Conservation (phyloP, 371 early-diverging fungal genomes). For the Mucor velutinosus region DNA sequence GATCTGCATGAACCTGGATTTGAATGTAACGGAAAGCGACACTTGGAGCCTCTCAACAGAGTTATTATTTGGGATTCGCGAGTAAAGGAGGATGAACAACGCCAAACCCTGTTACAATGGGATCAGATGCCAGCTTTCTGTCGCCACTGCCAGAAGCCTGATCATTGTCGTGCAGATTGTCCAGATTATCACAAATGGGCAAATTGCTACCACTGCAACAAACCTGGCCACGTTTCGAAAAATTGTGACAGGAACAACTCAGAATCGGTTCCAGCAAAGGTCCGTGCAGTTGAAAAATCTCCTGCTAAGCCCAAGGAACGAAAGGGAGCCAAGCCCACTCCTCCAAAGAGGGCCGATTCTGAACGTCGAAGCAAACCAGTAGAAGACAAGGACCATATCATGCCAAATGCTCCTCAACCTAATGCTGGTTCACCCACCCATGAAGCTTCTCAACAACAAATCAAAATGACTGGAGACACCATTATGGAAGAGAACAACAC, state of each 20-base stretch:
- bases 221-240: neutral
- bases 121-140: constrained; percentile 1
- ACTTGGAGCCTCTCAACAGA: neutral
- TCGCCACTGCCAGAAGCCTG: neutral
- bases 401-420: too few relatives aligned
- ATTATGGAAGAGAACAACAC: too few relatives aligned
- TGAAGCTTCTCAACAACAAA: too few relatives aligned
- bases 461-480: too few relatives aligned
- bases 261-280: neutral
- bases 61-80: neutral
- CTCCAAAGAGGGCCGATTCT: too few relatives aligned
- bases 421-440: too few relatives aligned
- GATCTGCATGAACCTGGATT: neutral
- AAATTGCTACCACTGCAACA: neutral
- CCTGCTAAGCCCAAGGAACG: neutral
- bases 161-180: neutral
- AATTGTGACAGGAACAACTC: neutral
- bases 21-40: neutral
- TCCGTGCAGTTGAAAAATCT: neutral
- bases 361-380: too few relatives aligned
- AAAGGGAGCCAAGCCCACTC: neutral
- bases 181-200: neutral
- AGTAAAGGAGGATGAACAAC: neutral
- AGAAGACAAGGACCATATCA: too few relatives aligned
- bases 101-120: neutral